A percentile compares a stretch with the other conserved stretches of the same genome.
Conservation (phyloP, 2,329 filamentous ascomycete species). For the Aspergillus fijiensis region DNA sequence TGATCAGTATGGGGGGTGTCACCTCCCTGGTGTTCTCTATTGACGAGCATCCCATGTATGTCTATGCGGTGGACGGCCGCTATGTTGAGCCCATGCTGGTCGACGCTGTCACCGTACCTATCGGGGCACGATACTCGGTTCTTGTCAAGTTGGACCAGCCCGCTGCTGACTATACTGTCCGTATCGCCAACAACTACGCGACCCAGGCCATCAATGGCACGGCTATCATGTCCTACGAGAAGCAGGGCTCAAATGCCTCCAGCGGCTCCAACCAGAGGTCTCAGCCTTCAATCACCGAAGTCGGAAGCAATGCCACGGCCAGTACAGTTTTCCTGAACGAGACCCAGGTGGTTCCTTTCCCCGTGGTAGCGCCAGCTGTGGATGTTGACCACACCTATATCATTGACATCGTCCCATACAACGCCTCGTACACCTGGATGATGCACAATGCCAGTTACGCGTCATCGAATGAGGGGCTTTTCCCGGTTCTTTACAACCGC, state of each 20-base stretch:
- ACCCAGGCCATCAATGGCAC: conserved; percentile 58
- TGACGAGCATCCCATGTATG: conserved; percentile 47
- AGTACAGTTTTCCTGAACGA: conserved; percentile 49
- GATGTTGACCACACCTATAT: conserved; percentile 44
- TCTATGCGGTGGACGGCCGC: conserved; percentile 48
- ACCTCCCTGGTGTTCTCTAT: conserved; percentile 41
- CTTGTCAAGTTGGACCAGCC: conserved; percentile 46
- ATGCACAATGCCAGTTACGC: conserved; percentile 27
- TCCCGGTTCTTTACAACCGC: conserved; percentile 29
- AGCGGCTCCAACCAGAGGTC: conserved; percentile 19
- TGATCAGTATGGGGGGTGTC: conserved; percentile 38
- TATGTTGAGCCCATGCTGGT: conserved; percentile 44
- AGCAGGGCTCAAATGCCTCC: not conserved
- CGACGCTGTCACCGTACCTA: conserved; percentile 36
- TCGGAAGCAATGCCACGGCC: conserved; percentile 45
- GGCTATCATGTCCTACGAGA: conserved; percentile 50
- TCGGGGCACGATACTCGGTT: conserved; percentile 44
- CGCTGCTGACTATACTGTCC: conserved; percentile 55
- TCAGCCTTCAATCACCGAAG: conserved; percentile 51
- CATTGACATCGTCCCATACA: conserved; percentile 23
- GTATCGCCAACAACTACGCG: conserved; percentile 50
- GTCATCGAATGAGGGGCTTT: conserved; percentile 23
- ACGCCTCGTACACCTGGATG: conserved; percentile 27
- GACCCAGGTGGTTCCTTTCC: conserved; percentile 48
- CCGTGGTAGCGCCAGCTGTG: conserved; percentile 44